Evolutionary conservation across 1,139 yeast genomes (phyloP), one percentile per base, ranked within the genome.

Genomic region (Saccharomyces hybrid): DNA sequence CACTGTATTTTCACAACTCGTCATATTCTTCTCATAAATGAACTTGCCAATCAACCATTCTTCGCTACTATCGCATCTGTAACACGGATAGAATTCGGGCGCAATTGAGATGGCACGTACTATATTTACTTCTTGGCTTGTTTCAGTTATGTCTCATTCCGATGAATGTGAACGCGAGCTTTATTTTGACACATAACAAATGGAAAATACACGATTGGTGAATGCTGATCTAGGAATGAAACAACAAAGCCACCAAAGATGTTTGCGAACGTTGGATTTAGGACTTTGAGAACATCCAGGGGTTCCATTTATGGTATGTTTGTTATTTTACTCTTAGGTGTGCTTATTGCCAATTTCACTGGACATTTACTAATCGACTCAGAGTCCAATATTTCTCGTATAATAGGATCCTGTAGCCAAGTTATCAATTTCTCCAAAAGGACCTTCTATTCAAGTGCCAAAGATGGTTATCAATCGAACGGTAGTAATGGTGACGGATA

Each of bases 301-400:
- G 53, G 53, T 41, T 26, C 56, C 5, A 31, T 52, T 26, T 50
- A 53, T 50, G 49, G 62, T 59, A 59, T 57, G 62, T 59, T 54
- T 46, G 13, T 54, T 20, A 38, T 49, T 42, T 26, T 47, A 7
- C 5, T 55, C 16, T 3, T 47, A 1, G 49, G 54, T 2, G 14
- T 53, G n/a, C 32, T 57, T 5, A 47, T 53, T 23, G 47, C 51
- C 4, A 20, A 51, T 8, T n/a, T 57, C 11, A 28, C 54, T 14
- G 50, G 51, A n/a, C 54, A 49, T 48, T 54, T 57, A 59, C 61
- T 59, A 58, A 58, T 59, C 7, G 42, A 34, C 42, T 34, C 42
- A 34, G 42, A 34, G 42, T 3, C 42, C 13, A 4, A 14, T 34
- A 14, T 34, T 9, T 14, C 42, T 34, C 42, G 20, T 34, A 16